Conservation (phyloP, 139 green algal genomes). For the Micractinium conductrix region DNA sequence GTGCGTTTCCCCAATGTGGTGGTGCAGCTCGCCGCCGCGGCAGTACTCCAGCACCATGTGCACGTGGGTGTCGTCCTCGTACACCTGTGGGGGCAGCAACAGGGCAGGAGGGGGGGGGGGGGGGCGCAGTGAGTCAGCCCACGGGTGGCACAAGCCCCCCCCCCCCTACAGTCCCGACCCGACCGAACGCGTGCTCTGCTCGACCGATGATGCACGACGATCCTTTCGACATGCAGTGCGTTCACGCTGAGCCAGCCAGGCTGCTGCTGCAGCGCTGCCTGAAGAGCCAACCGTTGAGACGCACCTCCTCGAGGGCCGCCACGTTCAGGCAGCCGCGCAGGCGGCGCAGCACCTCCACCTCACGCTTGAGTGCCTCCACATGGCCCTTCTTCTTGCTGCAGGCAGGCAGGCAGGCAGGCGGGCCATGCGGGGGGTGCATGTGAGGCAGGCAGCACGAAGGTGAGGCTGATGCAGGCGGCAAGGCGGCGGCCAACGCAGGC, state of each 20-base stretch:
- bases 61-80: conserved; percentile 80
- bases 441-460: neutral
- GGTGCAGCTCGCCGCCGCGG: conserved; percentile 82
- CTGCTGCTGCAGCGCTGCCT: too few species aligned
- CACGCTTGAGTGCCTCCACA: conserved; percentile 77
- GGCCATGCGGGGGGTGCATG: neutral
- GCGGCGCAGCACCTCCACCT: conserved; percentile 69
- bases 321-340: conserved; percentile 77
- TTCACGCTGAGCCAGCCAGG: too few species aligned
- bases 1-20: conserved; percentile 66
- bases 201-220: too few species aligned
- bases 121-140: too few species aligned
- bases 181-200: too few species aligned
- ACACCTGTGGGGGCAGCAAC: too few species aligned
- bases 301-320: conserved; percentile 37
- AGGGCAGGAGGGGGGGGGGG: too few species aligned
- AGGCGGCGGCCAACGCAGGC: too few species aligned
- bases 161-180: too few species aligned
- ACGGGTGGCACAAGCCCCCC: too few species aligned
- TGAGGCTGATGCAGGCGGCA: neutral
- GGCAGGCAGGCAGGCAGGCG: neutral
- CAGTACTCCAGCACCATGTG: conserved; percentile 93
- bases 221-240: too few species aligned
- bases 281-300: too few species aligned
- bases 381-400: conserved; percentile 73